Percentiles rank a stretch among this genome's conserved stretches.
Evolutionary conservation across 2,329 filamentous ascomycete species (phyloP).

Genomic region (Talaromyces rugulosus): DNA sequence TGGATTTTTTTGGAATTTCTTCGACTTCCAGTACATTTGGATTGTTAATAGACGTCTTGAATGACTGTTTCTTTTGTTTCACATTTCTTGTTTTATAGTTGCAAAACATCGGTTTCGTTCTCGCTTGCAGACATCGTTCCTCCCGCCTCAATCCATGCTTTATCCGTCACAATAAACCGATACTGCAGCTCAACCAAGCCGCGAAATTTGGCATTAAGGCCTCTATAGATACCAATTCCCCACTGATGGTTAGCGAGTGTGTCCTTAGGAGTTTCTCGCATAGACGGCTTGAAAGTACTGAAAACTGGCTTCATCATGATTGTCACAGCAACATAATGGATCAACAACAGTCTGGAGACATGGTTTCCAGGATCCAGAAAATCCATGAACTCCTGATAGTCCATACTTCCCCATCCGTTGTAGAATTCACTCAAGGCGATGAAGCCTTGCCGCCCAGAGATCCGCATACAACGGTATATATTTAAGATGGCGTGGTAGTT

Average conservation of each 20-base stretch:
- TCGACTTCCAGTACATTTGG: no score
- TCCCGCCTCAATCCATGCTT: neutral
- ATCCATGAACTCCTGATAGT: conserved; percentile 37
- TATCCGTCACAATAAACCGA: conserved; percentile 7
- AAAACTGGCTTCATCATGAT: conserved; percentile 34
- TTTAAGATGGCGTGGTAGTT: conserved; percentile 20
- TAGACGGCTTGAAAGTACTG: conserved; percentile 6
- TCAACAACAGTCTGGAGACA: conserved; percentile 41
- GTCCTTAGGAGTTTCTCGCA: conserved; percentile 7
- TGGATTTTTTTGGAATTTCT: no score
- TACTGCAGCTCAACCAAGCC: conserved; percentile 31
- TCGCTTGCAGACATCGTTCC: no score
- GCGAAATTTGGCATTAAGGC: conserved; percentile 27
- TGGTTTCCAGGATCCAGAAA: conserved; percentile 42
- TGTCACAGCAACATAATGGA: conserved; percentile 46
- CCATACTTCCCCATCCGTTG: conserved; percentile 36
- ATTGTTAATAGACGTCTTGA: no score
- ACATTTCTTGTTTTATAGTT: neutral
- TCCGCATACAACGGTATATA: conserved; percentile 16
- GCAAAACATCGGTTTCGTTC: neutral
- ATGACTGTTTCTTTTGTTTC: neutral
- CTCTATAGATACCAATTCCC: conserved; percentile 32
- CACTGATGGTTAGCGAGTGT: conserved; percentile 32
- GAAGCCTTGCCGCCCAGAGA: conserved; percentile 28
- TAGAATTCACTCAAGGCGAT: conserved; percentile 41